Base-by-base conservation (phyloP, 169 alveolate genomes). In the Cryptosporidium viatorum region DNA sequence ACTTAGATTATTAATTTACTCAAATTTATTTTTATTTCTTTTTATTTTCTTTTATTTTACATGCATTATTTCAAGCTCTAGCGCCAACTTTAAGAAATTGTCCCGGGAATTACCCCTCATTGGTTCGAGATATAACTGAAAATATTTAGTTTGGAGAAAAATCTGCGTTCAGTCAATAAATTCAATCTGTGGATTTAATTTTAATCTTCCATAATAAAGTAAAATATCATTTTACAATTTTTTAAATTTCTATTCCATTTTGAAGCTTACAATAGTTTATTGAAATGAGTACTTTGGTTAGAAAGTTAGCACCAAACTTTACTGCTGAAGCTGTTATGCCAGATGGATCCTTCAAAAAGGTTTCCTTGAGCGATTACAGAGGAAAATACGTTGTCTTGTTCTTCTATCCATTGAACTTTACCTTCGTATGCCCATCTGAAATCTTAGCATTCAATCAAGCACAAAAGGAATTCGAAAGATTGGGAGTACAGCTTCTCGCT, bases 371-470 rank as follows among this genome's bases (percentile, higher is more conserved):
- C 23, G 98, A 97, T 89, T 98, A 94, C 95, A 93, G 93, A 74
- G 99, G 99, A 91, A 95, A 96, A 94, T 98, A 98, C 93, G 98
- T 98, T 3, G 96, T 98, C 50, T 94, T 99, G 37, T 99, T 98
- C 97, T 98, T 98, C 96, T 99, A 99, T 93, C 99, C 99, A 29
- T 93, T 98, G 85, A 99, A 99, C 92, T 99, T 99, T 94, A 99
- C 99, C 48, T 99, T 98, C 84, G 99, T 99, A 31, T 99, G 99
- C 94, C 99, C 99, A 37, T 97, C 99, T 43, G 99, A 99, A 94
- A 98, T 98, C 70, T 93, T 97, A 69, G 98, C 98, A 37, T 98
- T 97, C 94, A 94, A 96, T 92, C 97, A 96, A 59, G 95, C 97
- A 23, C 92, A 96, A 16, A 96, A 96, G 35, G 97, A 97, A 60